Evolutionary conservation across 2,329 filamentous ascomycete genomes (phyloP).

Genomic region (Ascocoryne sarcoides): DNA sequence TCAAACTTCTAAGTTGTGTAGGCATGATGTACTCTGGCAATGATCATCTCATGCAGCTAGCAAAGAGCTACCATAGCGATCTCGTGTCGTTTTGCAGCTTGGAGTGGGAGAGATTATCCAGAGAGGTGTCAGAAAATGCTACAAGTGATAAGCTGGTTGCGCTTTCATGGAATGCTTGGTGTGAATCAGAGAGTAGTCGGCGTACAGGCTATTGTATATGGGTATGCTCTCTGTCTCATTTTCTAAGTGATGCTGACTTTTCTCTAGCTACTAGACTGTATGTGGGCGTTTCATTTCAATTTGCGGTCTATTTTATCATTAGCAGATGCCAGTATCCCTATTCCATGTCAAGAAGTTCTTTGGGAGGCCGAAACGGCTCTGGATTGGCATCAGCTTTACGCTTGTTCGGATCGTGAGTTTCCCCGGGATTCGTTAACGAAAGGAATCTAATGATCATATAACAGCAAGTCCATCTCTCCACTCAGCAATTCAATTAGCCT

Average conservation of each 20-base stretch:
- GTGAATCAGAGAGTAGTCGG: constrained; percentile 30
- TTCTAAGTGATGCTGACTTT: constrained; percentile 1
- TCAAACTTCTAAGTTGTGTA: constrained; percentile 19
- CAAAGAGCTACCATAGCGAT: constrained; percentile 9
- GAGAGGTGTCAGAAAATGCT: constrained; percentile 2
- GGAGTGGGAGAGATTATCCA: constrained; percentile 10
- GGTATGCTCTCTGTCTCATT: constrained; percentile 24
- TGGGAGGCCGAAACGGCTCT: constrained; percentile 31
- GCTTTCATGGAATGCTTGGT: constrained; percentile 31
- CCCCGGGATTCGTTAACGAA: background rate
- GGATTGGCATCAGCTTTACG: constrained; percentile 27
- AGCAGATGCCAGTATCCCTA: constrained; percentile 32
- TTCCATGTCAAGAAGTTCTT: constrained; percentile 33
- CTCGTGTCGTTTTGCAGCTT: constrained; percentile 21
- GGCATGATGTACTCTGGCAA: constrained; percentile 20
- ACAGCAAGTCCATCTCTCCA: constrained; percentile 31
- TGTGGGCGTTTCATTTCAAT: constrained; percentile 32
- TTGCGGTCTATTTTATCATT: constrained; percentile 30
- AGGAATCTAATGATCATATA: background rate
- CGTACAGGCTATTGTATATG: constrained; percentile 36
- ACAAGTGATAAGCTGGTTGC: constrained; percentile 2
- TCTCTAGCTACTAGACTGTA: constrained; percentile 33
- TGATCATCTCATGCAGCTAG: constrained; percentile 9
- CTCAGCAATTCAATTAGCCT: constrained; percentile 36
- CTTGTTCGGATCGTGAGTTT: constrained; percentile 12